phyloP scores from a whole-genome alignment of 257 asterid species.

The Plantago elongata region DNA sequence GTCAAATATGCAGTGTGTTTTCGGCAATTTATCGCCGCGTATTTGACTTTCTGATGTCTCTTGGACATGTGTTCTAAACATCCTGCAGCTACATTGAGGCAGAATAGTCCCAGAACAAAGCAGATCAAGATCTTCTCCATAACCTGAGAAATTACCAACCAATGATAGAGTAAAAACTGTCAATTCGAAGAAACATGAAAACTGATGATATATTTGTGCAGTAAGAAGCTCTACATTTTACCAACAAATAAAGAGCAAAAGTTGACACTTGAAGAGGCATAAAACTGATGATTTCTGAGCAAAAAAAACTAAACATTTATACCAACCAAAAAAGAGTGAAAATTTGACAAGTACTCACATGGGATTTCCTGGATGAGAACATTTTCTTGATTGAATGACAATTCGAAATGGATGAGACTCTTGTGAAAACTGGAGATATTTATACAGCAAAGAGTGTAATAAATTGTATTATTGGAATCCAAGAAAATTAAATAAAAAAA shows the following conservation, averaged over 20 bases:
- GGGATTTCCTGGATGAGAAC: constrained; percentile 11
- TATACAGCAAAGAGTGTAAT: constrained; percentile 12
- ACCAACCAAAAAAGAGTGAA: no score
- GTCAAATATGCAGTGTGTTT: constrained; percentile 40
- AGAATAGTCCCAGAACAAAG: constrained; percentile 31
- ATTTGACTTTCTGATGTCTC: constrained; percentile 8
- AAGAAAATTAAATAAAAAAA: not conserved
- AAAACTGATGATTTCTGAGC: no score
- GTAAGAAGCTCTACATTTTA: no score
- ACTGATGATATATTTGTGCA: no score
- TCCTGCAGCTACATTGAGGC: constrained; percentile 21
- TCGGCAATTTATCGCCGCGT: constrained; percentile 40
- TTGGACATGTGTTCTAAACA: not conserved
- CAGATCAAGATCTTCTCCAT: constrained; percentile 18
- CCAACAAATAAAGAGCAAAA: no score
- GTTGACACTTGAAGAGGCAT: no score
- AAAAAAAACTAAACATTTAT: no score
- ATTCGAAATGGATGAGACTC: not conserved
- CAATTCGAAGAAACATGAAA: no score
- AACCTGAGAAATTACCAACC: constrained; percentile 21
- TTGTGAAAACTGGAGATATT: not conserved
- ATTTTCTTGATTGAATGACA: constrained; percentile 8
- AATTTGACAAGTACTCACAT: constrained; percentile 14
- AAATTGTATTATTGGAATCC: not conserved
- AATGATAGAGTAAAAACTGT: not conserved